A percentile compares a stretch with the other conserved stretches of the same genome.
Evolutionary conservation across 2,329 filamentous ascomycete genomes (phyloP).

Genomic region (Nannizzia gypsea): DNA sequence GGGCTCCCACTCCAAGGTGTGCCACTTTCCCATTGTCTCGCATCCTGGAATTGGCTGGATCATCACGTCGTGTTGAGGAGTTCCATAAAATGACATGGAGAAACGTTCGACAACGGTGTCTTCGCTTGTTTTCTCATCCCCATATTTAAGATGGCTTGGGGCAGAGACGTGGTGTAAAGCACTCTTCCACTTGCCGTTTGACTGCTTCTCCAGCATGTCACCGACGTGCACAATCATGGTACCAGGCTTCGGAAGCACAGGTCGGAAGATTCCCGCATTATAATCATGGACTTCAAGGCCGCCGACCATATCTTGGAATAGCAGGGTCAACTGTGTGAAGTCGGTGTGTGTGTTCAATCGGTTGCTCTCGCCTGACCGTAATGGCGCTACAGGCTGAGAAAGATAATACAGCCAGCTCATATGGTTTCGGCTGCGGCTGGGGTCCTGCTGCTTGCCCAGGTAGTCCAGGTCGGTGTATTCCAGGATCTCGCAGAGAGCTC

Average conservation of each 20-base stretch:
- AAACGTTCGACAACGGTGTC: not conserved
- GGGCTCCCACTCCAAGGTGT: not conserved
- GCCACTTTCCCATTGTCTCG: not conserved
- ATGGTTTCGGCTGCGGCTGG: constrained; percentile 1
- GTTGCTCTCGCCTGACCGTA: not conserved
- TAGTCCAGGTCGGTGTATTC: not conserved
- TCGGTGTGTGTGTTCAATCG: constrained; percentile 34
- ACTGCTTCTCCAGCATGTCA: constrained; percentile 41
- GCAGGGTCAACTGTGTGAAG: constrained; percentile 44
- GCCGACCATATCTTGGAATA: constrained; percentile 41
- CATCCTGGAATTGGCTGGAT: not conserved
- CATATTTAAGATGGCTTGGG: not conserved
- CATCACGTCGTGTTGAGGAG: not conserved
- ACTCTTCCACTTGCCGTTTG: constrained; percentile 30
- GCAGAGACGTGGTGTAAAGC: constrained; percentile 34
- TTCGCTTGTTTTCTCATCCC: not conserved
- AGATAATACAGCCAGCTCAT: not conserved
- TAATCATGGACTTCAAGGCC: constrained; percentile 41
- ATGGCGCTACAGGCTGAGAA: not conserved
- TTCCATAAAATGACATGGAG: not conserved
- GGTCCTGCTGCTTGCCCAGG: not conserved
- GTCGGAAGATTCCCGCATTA: no score
- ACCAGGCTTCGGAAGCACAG: no score
- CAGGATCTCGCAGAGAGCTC: constrained; percentile 1
- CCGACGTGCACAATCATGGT: constrained; percentile 40